These are phyloP conservation scores for Stenocarpella maydis DNA, from an alignment of 2,329 filamentous ascomycete species.

Conservation along the genomic window DNA sequence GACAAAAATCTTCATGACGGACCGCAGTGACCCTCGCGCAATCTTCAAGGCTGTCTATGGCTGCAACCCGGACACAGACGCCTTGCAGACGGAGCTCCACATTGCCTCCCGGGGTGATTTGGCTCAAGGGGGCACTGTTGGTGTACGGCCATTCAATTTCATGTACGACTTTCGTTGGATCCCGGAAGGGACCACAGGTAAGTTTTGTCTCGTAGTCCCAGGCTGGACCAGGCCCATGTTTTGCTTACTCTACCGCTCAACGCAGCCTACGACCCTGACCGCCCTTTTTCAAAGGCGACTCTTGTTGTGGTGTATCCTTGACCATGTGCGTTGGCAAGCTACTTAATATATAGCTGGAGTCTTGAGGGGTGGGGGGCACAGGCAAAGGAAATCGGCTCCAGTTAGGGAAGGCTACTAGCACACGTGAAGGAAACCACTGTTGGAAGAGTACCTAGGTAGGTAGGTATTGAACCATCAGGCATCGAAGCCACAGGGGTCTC, in stretches of 20 bases:
- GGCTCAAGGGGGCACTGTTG: slow-evolving; percentile 8
- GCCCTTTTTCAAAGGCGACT: slow-evolving; percentile 15
- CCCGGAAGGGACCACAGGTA: slow-evolving; percentile 15
- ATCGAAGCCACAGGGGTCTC: too few relatives aligned
- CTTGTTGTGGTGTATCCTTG: slow-evolving; percentile 17
- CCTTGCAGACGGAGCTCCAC: slow-evolving; percentile 47
- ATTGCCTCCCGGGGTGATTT: slow-evolving; percentile 15
- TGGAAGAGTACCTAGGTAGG: too few relatives aligned
- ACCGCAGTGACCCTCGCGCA: slow-evolving; percentile 52
- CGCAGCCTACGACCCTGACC: slow-evolving; percentile 14
- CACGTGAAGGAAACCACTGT: background rate
- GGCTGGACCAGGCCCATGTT: background rate
- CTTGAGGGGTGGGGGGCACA: background rate
- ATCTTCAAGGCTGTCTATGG: slow-evolving; percentile 51
- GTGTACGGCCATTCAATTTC: slow-evolving; percentile 19
- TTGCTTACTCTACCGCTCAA: background rate
- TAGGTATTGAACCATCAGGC: too few relatives aligned
- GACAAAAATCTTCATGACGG: slow-evolving; percentile 58
- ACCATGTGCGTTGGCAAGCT: background rate
- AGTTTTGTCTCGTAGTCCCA: background rate
- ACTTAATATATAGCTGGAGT: too few relatives aligned
- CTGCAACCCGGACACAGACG: slow-evolving; percentile 52
- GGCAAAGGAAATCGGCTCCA: background rate
- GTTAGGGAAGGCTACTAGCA: background rate
- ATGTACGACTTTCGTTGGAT: slow-evolving; percentile 21